Percentiles rank a stretch among this genome's conserved stretches.
phyloP scores from a whole-genome alignment of 2,329 filamentous ascomycete species.

The Botrytis squamosa region DNA sequence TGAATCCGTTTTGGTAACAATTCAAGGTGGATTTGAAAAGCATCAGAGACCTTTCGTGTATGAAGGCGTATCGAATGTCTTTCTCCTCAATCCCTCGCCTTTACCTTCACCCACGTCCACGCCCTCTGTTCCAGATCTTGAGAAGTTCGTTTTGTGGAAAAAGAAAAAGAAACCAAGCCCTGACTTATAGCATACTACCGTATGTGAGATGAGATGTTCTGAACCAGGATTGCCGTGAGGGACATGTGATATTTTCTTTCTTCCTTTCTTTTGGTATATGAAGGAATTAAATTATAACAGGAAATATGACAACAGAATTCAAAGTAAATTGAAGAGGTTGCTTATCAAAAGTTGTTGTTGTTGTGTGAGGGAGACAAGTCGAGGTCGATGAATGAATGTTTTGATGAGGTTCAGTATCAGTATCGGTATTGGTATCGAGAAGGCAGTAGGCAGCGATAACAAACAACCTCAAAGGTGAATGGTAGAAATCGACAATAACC shows the following conservation, averaged over 20 bases:
- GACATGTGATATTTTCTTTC: background rate
- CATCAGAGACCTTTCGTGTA: constrained; percentile 2
- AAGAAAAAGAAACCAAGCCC: background rate
- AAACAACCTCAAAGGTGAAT: constrained; percentile 2
- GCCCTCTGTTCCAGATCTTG: background rate
- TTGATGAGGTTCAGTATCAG: background rate
- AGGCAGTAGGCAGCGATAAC: background rate
- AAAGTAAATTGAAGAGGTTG: background rate
- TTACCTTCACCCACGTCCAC: background rate
- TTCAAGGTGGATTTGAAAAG: constrained; percentile 20
- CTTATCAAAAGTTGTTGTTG: background rate
- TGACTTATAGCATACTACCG: background rate
- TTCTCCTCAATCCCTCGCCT: background rate
- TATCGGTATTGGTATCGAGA: too few relatives aligned
- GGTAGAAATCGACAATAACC: background rate
- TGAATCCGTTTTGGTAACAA: constrained; percentile 22
- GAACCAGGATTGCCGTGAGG: background rate
- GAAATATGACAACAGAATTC: background rate
- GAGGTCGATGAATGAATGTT: background rate
- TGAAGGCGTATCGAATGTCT: background rate
- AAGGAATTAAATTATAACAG: background rate
- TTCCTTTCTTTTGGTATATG: background rate
- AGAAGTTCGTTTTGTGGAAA: background rate
- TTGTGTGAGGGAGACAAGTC: background rate
- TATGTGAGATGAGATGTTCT: background rate